Conservation (phyloP, 208 protist species). For the Trypanosoma lewisi region DNA sequence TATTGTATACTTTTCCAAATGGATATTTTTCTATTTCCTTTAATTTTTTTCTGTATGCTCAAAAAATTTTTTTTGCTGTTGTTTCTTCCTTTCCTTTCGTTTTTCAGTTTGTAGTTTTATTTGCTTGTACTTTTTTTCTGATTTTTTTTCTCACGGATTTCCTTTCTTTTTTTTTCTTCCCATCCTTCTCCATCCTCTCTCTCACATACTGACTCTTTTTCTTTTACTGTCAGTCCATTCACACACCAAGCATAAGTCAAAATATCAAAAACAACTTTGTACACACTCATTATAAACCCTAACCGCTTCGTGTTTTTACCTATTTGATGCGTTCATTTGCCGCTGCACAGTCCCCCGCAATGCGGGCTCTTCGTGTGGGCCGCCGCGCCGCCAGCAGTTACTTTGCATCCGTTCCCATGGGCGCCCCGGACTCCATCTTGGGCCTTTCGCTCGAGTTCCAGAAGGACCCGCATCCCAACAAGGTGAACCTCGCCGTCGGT, state of each 20-base stretch:
- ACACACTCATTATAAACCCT: neutral
- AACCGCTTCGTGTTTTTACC: neutral
- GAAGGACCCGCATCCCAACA: constrained; percentile 75
- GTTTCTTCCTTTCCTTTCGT: too few species aligned
- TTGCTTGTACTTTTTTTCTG: too few species aligned
- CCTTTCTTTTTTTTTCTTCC: too few species aligned
- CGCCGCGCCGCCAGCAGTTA: constrained; percentile 22
- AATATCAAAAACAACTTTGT: too few species aligned
- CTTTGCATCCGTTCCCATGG: constrained; percentile 46
- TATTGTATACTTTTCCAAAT: neutral
- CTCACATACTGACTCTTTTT: too few species aligned
- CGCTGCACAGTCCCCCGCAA: neutral
- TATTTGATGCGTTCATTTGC: constrained; percentile 12
- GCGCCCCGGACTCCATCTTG: constrained; percentile 72
- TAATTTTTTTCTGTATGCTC: neutral
- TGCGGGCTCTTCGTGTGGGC: neutral
- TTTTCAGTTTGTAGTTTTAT: too few species aligned
- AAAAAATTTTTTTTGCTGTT: neutral
- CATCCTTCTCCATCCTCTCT: too few species aligned
- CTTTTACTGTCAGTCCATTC: neutral
- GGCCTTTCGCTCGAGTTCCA: constrained; percentile 60
- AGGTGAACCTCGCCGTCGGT: constrained; percentile 97
- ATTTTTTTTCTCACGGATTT: too few species aligned
- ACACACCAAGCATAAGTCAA: too few species aligned
- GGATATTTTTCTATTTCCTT: neutral